These are phyloP conservation scores for Effrenium voratum DNA, from an alignment of 73 alveolate species.

Conservation along the genomic window DNA sequence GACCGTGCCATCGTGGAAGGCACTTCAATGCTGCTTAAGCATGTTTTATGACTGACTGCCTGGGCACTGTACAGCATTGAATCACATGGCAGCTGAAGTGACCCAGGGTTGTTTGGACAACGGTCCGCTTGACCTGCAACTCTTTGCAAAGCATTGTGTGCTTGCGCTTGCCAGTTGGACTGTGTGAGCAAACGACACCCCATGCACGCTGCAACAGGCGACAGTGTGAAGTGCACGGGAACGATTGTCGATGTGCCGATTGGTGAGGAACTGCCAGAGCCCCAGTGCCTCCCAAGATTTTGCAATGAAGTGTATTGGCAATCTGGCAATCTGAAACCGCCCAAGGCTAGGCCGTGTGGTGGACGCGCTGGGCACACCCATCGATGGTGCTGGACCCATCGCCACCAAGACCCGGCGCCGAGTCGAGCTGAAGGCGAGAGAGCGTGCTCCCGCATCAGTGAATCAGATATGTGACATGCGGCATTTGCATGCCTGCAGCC, in stretches of 20 bases:
- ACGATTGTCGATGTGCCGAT: conserved; percentile 98
- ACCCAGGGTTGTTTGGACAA: too few relatives aligned
- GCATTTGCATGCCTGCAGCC: background rate
- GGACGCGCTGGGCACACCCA: conserved; percentile 97
- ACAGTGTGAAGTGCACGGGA: conserved; percentile 98
- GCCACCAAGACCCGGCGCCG: conserved; percentile 96
- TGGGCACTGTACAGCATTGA: too few relatives aligned
- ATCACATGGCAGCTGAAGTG: too few relatives aligned
- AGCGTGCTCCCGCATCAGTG: too few relatives aligned
- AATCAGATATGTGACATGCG: too few relatives aligned
- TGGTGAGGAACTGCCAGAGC: conserved; percentile 96
- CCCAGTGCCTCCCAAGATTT: background rate
- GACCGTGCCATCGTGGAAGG: conserved; percentile 95
- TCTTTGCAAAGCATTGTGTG: too few relatives aligned
- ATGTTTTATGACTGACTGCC: too few relatives aligned
- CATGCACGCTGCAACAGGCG: conserved; percentile 94
- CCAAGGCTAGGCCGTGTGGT: conserved; percentile 96
- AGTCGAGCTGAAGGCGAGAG: conserved; percentile 95
- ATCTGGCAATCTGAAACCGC: background rate
- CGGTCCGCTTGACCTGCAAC: too few relatives aligned
- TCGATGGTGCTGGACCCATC: conserved; percentile 97
- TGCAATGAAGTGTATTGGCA: background rate
- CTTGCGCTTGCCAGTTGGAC: too few relatives aligned
- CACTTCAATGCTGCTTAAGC: background rate
- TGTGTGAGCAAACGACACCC: too few relatives aligned